Evolutionary conservation across 495 filamentous ascomycete species (phyloP), one percentile per base, ranked within the genome.

Genomic region (Podospora pseudoanserina): DNA sequence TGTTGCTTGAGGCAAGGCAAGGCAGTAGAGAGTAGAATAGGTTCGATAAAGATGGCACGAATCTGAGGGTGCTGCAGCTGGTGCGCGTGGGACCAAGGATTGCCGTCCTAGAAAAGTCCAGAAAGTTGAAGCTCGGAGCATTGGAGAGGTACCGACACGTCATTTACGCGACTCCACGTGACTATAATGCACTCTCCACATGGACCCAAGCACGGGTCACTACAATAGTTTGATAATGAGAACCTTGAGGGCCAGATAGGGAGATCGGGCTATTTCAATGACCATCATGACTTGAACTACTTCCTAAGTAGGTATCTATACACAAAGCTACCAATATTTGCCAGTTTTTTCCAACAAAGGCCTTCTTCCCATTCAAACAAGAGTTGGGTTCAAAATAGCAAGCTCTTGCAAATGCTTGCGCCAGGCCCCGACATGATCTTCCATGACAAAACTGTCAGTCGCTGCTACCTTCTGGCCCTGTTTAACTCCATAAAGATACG

Each of bases 401-500:
- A 77, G n/a, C 68, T 75, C 72, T 26, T 23, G 23, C 34, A 76
- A 64, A 71, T 78, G 76, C 65, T 76, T 71, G 7, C 68, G 64
- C 76, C 76, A 77, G 18, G 49, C 65, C 58, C 71, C 49, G 4
- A 75, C 18, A n/a, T 74, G 70, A 65, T 77, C 76, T 27, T 67
- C 65, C 18, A 57, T 20, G 3, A 5, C 13, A 4, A 16, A n/a
- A 26, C 20, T 19, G 57, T 70, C 26, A 16, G 32, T 9, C 32
- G 30, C 13, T 11, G 34, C 18, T 1, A 54, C 20, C 4, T 27
- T 53, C 28, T 26, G 59, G 39, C 73, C 65, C 66, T 39, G 34
- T 56, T 62, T 19, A 5, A 71, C 69, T 4, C 70, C 74, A 28
- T 81, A 81, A 4, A 78, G 70, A 66, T 82, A 83, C 11, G 81